These are phyloP conservation scores for Pichia californica DNA, from an alignment of 805 yeast genomes.

Conservation along the genomic window DNA sequence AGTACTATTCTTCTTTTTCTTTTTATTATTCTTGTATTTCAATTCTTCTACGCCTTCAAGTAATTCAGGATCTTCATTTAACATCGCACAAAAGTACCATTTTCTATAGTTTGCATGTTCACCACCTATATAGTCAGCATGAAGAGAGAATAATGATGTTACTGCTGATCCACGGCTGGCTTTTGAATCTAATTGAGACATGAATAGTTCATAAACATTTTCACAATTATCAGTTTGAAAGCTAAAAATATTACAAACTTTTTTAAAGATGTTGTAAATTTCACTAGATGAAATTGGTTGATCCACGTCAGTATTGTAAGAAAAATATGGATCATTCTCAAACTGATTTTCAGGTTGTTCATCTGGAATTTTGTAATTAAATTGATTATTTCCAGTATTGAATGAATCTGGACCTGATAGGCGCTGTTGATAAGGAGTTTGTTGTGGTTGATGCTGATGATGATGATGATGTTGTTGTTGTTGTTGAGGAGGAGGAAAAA, in stretches of 20 bases:
- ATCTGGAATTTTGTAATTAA: background rate
- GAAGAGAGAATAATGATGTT: constrained; percentile 68
- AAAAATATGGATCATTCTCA: constrained; percentile 40
- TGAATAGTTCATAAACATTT: constrained; percentile 76
- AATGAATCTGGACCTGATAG: background rate
- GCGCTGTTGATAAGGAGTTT: background rate
- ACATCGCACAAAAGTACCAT: constrained; percentile 88
- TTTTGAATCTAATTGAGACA: constrained; percentile 80
- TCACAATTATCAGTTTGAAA: constrained; percentile 74
- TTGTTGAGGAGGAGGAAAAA: no score
- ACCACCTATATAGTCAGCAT: constrained; percentile 91
- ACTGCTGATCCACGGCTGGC: constrained; percentile 70
- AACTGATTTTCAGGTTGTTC: constrained; percentile 8
- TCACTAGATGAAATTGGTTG: constrained; percentile 68
- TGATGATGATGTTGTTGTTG: background rate
- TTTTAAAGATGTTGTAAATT: constrained; percentile 54
- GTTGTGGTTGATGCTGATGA: background rate
- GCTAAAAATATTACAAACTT: constrained; percentile 62
- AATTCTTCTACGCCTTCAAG: constrained; percentile 54
- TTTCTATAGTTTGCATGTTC: constrained; percentile 78
- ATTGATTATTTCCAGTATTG: background rate
- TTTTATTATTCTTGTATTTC: constrained; percentile 54
- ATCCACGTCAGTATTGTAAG: constrained; percentile 53
- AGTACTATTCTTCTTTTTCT: constrained; percentile 28
- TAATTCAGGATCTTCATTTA: constrained; percentile 62